Base-by-base conservation (phyloP, 2,329 filamentous ascomycete genomes). In the Microdochium paspali region DNA sequence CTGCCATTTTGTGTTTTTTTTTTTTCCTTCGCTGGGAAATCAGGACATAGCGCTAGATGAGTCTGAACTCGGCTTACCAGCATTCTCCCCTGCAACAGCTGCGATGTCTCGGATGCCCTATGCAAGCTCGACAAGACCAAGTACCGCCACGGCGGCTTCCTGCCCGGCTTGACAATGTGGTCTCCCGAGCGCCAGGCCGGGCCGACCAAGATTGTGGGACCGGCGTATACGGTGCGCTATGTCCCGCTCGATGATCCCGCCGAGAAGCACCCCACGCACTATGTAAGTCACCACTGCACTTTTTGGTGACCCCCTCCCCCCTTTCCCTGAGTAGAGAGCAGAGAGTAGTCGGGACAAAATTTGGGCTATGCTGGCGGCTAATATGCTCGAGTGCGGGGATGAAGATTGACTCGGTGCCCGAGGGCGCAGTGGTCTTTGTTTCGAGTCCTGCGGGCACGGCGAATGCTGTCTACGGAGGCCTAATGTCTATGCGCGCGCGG, bases 211-310 rank as follows among this genome's bases (percentile, higher is more conserved):
- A 73, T 79, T 47, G 64, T 75, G 20, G 76, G 76, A 3, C 74
- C 71, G 10, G 76, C 73, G 5, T 77, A 75, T 52, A 79, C 74
- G 0, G 75, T 79, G 45, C 65, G 71, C 52, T 78, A 76, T 52
- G 73, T 69, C 13, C 64, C 65, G 3, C 63, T 72, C 43, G 64
- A 66, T 44, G 70, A 76, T 50, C 66, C 70, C 10, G 62, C 65
- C 5, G 69, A 73, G 0, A 75, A 72, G 54, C 59, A 66, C 21
- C 55, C 64, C 10, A 65, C 61, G 0, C 72, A 76, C 49, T 78
- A 77, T 46, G 72, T 74, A 56, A 35, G 64, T 56, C 46, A 47
- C 13, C 45, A 39, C 26, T 24, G 23, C 24, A 10, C 31, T 20
- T 55, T 49, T 25, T 30, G 21, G 7, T 31, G 24, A 32, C 25